A percentile compares a stretch with the other conserved stretches of the same genome.
phyloP scores from a whole-genome alignment of 192 early-diverging fungal species.

The Kappamyces sp. region DNA sequence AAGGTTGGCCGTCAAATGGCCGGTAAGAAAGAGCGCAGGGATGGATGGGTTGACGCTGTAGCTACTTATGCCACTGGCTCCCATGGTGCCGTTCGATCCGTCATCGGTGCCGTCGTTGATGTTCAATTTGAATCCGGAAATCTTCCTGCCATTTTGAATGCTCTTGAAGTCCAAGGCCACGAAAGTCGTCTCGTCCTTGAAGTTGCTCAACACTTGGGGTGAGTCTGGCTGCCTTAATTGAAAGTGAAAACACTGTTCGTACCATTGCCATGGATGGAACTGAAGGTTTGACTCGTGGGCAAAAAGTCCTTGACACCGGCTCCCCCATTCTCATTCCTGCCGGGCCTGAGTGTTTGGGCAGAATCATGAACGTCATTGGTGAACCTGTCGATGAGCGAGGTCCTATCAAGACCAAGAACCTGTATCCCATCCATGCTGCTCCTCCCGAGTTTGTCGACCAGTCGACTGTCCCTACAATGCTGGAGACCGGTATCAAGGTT shows the following conservation, averaged over 20 bases:
- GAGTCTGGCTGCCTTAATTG: slow-evolving; percentile 11
- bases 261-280: slow-evolving; percentile 99
- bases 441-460: slow-evolving; percentile 95
- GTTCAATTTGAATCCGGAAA: slow-evolving; percentile 88
- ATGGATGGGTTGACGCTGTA: no score
- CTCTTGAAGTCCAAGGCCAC: slow-evolving; percentile 84
- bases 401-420: slow-evolving; percentile 87
- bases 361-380: slow-evolving; percentile 99
- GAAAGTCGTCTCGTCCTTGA: slow-evolving; percentile 86
- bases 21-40: no score
- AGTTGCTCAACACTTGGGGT: slow-evolving; percentile 92
- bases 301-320: slow-evolving; percentile 90
- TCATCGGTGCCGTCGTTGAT: slow-evolving; percentile 98
- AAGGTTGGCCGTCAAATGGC: no score
- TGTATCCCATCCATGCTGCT: slow-evolving; percentile 81
- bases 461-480: slow-evolving; percentile 87
- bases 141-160: slow-evolving; percentile 93
- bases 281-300: slow-evolving; percentile 94
- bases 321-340: slow-evolving; percentile 87
- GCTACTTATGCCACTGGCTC: slow-evolving; percentile 12
- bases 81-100: slow-evolving; percentile 78
- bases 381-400: slow-evolving; percentile 98
- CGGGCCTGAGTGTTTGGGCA: slow-evolving; percentile 90
- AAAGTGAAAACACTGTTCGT: slow-evolving; percentile 90
- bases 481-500: slow-evolving; percentile 98